phyloP scores from a whole-genome alignment of 2,329 filamentous ascomycete species.

The Ophiostoma fasciatum region DNA sequence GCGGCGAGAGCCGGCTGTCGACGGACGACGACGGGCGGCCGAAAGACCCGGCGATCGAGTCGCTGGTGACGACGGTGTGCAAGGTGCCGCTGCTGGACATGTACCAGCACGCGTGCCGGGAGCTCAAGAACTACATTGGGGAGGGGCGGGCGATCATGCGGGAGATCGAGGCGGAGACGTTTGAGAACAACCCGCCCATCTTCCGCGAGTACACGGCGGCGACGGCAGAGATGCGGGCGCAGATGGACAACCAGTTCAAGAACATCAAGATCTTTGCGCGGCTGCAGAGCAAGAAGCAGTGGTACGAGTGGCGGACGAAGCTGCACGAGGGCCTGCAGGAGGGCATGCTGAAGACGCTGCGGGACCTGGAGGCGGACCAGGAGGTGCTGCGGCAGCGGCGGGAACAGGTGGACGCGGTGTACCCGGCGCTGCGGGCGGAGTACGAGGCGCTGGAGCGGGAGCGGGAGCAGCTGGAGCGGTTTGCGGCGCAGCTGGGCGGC shows the following conservation, averaged over 20 bases:
- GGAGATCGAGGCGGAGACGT: slow-evolving; percentile 78
- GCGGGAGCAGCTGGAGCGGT: slow-evolving; percentile 44
- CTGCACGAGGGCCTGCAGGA: slow-evolving; percentile 68
- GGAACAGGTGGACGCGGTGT: slow-evolving; percentile 46
- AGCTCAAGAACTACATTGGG: slow-evolving; percentile 92
- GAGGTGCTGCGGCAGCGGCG: slow-evolving; percentile 52
- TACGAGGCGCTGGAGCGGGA: slow-evolving; percentile 49
- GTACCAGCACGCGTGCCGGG: slow-evolving; percentile 88
- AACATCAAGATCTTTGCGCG: slow-evolving; percentile 91
- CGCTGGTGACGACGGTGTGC: slow-evolving; percentile 77
- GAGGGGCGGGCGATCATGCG: slow-evolving; percentile 81
- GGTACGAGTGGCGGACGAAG: slow-evolving; percentile 96
- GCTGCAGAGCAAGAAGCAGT: slow-evolving; percentile 83
- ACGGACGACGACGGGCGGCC: slow-evolving; percentile 16
- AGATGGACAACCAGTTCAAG: slow-evolving; percentile 96
- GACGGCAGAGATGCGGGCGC: slow-evolving; percentile 61
- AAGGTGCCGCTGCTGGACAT: slow-evolving; percentile 86
- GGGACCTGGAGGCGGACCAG: slow-evolving; percentile 65
- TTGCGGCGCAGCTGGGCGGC: slow-evolving; percentile 60
- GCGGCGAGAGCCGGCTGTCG: slow-evolving; percentile 13
- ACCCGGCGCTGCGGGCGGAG: slow-evolving; percentile 50
- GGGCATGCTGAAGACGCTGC: slow-evolving; percentile 58
- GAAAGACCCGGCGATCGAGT: slow-evolving; percentile 33
- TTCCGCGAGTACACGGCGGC: slow-evolving; percentile 87
- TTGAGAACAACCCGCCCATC: slow-evolving; percentile 77